Percentiles rank a stretch among this genome's conserved stretches.
Evolutionary conservation across 1,139 yeast genomes (phyloP).

Genomic region (Petasospora fabianii): DNA sequence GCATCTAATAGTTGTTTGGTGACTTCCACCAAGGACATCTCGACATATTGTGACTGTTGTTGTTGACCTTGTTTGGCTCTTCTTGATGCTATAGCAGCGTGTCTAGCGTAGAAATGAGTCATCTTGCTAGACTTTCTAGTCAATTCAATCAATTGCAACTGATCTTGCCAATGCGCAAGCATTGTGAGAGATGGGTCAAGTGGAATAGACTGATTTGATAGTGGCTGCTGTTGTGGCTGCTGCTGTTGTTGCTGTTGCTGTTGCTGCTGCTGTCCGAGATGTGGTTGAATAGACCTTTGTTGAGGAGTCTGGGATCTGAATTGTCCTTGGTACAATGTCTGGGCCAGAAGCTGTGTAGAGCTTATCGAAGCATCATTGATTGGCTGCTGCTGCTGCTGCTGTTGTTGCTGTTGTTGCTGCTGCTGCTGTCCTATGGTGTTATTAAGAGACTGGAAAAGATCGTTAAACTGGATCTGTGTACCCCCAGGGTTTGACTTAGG

Average conservation of each 20-base stretch:
- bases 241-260: slow-evolving; percentile 29
- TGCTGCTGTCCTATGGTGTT: slow-evolving; percentile 22
- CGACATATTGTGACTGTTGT: slow-evolving; percentile 12
- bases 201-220: slow-evolving; percentile 40
- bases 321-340: slow-evolving; percentile 37
- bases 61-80: slow-evolving; percentile 35
- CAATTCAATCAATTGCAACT: slow-evolving; percentile 71
- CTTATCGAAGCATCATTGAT: slow-evolving; percentile 20
- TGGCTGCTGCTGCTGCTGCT: slow-evolving; percentile 5
- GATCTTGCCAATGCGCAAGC: slow-evolving; percentile 82
- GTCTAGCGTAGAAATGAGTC: slow-evolving; percentile 90
- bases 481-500: slow-evolving; percentile 15
- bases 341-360: slow-evolving; percentile 35
- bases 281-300: slow-evolving; percentile 34
- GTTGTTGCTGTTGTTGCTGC: slow-evolving; percentile 9
- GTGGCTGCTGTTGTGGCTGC: slow-evolving; percentile 31
- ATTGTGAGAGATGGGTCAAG: slow-evolving; percentile 40
- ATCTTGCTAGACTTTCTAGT: slow-evolving; percentile 63
- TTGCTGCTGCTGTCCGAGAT: slow-evolving; percentile 30
- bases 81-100: slow-evolving; percentile 80
- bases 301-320: slow-evolving; percentile 31
- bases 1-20: slow-evolving; percentile 47
- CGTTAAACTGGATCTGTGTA: slow-evolving; percentile 27
- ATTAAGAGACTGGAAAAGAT: slow-evolving; percentile 32
- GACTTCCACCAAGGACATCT: slow-evolving; percentile 49